These are phyloP conservation scores for Cystobasidium slooffiae DNA, from an alignment of 1,284 basidiomycete genomes.

Conservation along the genomic window DNA sequence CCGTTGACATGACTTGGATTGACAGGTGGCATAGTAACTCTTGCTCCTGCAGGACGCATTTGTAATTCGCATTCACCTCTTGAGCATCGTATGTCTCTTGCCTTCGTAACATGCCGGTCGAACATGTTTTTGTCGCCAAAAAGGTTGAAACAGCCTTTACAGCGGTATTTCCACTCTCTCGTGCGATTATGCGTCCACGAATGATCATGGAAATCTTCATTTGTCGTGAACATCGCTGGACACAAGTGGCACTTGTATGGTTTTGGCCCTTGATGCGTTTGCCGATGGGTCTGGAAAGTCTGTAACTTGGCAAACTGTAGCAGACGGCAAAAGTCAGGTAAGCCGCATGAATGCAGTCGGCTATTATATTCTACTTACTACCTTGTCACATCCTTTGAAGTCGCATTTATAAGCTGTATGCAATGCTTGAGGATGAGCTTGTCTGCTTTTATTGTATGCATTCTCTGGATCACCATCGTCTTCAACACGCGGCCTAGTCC, in stretches of 20 bases:
- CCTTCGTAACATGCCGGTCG: conserved; percentile 22
- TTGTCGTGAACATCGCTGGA: conserved; percentile 23
- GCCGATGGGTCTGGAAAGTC: conserved; percentile 11
- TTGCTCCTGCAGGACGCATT: conserved; percentile 25
- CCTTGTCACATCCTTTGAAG: conserved; percentile 34
- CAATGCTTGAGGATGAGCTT: conserved; percentile 35
- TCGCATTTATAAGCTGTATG: conserved; percentile 23
- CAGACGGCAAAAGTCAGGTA: background rate
- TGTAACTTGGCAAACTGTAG: conserved; percentile 25
- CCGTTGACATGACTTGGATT: conserved; percentile 8
- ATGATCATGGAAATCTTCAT: conserved; percentile 27
- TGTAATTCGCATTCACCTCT: conserved; percentile 30
- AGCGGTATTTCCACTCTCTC: conserved; percentile 39
- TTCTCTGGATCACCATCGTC: conserved; percentile 42
- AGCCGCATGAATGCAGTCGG: background rate
- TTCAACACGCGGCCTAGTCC: conserved; percentile 20
- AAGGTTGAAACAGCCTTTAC: conserved; percentile 40
- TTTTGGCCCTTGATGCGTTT: conserved; percentile 12
- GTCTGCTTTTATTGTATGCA: conserved; percentile 27
- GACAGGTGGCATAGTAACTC: conserved; percentile 8
- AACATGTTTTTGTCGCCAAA: conserved; percentile 38
- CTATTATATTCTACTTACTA: conserved; percentile 10
- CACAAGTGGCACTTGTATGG: conserved; percentile 32
- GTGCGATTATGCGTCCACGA: conserved; percentile 31
- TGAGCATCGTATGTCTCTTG: conserved; percentile 18